Evolutionary conservation across 495 filamentous ascomycete species (phyloP).

Genomic region (Chaetomium fimeti): DNA sequence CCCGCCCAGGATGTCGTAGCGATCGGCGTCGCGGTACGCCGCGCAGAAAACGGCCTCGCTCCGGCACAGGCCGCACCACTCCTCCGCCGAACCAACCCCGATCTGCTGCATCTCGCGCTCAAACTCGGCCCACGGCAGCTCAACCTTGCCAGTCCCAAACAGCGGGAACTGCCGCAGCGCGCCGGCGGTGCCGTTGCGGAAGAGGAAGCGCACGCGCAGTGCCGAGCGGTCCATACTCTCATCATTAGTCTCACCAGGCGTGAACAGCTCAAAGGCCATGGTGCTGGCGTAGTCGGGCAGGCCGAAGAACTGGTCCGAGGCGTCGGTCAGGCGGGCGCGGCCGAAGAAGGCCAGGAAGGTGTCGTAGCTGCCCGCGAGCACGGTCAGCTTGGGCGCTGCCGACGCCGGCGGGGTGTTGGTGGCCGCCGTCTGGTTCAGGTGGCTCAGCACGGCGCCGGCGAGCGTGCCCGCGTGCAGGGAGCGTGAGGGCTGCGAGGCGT

Average conservation of each 20-base stretch:
- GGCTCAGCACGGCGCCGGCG: constrained; percentile 18
- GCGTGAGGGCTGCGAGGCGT: constrained; percentile 23
- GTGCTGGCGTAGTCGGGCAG: constrained; percentile 28
- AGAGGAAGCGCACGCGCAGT: constrained; percentile 24
- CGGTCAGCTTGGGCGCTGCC: constrained; percentile 18
- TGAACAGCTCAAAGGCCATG: constrained; percentile 30
- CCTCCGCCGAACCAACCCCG: constrained; percentile 10
- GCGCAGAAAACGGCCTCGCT: constrained; percentile 26
- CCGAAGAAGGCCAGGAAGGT: constrained; percentile 30
- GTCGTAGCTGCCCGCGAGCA: constrained; percentile 30
- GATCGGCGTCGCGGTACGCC: neutral
- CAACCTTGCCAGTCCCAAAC: constrained; percentile 14
- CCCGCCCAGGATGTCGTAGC: neutral
- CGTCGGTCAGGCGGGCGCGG: constrained; percentile 17
- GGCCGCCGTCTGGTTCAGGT: constrained; percentile 25
- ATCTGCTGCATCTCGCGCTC: constrained; percentile 7
- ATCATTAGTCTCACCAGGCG: neutral
- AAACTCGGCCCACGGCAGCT: constrained; percentile 25
- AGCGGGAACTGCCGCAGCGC: constrained; percentile 18
- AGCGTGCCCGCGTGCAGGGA: constrained; percentile 24
- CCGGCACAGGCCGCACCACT: constrained; percentile 23
- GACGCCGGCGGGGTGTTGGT: neutral
- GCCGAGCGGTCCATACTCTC: neutral
- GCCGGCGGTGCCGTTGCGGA: constrained; percentile 26
- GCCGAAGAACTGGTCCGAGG: constrained; percentile 19